Evolutionary conservation across 2,329 filamentous ascomycete species (phyloP).

Genomic region (Lachnellula subtilissima): DNA sequence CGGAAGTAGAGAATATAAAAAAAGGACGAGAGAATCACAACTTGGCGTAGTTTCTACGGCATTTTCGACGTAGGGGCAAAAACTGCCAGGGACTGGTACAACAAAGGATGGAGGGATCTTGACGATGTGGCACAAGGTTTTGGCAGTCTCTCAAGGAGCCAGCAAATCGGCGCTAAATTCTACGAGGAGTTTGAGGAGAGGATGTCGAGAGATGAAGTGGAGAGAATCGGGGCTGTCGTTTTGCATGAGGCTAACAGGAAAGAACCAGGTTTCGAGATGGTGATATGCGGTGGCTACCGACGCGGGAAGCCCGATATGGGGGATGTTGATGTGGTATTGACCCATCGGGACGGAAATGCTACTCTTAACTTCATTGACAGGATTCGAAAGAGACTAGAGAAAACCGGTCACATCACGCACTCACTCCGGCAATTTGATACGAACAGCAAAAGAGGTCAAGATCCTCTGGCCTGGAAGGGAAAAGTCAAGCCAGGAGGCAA

Average conservation of each 20-base stretch:
- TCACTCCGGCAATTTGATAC: constrained; percentile 66
- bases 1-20: constrained; percentile 62
- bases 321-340: constrained; percentile 83
- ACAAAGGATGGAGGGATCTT: constrained; percentile 72
- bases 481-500: constrained; percentile 18
- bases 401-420: constrained; percentile 66
- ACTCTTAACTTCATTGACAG: constrained; percentile 68
- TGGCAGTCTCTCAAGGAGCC: constrained; percentile 75
- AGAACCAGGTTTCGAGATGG: constrained; percentile 50
- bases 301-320: constrained; percentile 61
- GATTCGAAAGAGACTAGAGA: constrained; percentile 67
- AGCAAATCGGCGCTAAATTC: constrained; percentile 92
- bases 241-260: constrained; percentile 62
- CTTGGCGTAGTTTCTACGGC: constrained; percentile 67
- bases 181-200: constrained; percentile 76
- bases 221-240: constrained; percentile 60
- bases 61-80: constrained; percentile 90
- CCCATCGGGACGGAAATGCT: constrained; percentile 64
- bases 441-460: constrained; percentile 69
- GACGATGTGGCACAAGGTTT: constrained; percentile 75
- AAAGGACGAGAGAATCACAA: constrained; percentile 56
- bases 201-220: constrained; percentile 70
- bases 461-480: constrained; percentile 51
- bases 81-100: constrained; percentile 73
- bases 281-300: constrained; percentile 64